These are phyloP conservation scores for Salvia hispanica DNA, from an alignment of 257 asterid species.

Conservation along the genomic window DNA sequence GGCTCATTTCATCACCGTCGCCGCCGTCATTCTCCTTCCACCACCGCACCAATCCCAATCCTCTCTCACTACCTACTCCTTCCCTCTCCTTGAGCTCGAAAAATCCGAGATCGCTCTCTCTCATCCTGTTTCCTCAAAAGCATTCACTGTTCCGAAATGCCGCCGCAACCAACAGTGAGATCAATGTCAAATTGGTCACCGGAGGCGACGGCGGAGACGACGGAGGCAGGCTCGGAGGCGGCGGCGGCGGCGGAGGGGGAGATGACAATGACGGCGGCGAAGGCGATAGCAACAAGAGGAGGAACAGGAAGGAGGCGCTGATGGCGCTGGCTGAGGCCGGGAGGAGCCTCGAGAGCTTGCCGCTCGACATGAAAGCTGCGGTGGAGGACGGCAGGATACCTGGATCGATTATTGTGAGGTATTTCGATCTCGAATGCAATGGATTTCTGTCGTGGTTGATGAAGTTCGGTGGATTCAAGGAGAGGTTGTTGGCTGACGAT, in stretches of 20 bases:
- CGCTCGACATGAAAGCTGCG: constrained; percentile 81
- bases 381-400: constrained; percentile 72
- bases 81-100: constrained; percentile 30
- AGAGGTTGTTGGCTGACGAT: constrained; percentile 94
- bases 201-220: constrained; percentile 42
- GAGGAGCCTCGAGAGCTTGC: constrained; percentile 80
- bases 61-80: constrained; percentile 18
- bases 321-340: constrained; percentile 67
- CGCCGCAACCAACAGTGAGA: constrained; percentile 35
- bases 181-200: constrained; percentile 29
- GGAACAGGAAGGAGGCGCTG: constrained; percentile 56
- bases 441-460: constrained; percentile 69
- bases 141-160: constrained; percentile 32
- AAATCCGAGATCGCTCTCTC: constrained; percentile 21
- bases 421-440: constrained; percentile 71
- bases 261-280: constrained; percentile 32
- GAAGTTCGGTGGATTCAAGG: constrained; percentile 84
- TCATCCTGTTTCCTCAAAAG: constrained; percentile 18
- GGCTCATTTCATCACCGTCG: constrained; percentile 28
- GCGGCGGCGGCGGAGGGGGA: constrained; percentile 55
- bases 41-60: constrained; percentile 20
- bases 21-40: constrained; percentile 31
- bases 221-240: constrained; percentile 40
- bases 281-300: constrained; percentile 44
- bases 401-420: constrained; percentile 63